Percentiles rank a stretch among this genome's conserved stretches.
Evolutionary conservation across 257 asterid genomes (phyloP).

Genomic region (Rubia yunnanensis): DNA sequence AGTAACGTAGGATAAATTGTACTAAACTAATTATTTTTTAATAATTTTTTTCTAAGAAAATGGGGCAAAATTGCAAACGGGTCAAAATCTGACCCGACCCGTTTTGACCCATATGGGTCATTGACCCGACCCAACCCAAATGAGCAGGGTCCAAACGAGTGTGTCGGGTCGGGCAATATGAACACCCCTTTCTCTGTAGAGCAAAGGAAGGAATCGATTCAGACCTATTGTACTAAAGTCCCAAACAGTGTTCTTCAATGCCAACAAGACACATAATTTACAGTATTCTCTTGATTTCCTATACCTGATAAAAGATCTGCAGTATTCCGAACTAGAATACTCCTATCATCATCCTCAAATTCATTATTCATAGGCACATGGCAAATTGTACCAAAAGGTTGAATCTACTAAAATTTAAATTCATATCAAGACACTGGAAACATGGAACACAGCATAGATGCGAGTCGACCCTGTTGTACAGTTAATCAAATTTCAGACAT

Average conservation of each 20-base stretch:
- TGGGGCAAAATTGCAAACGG: too few species aligned
- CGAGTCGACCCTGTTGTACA: not conserved
- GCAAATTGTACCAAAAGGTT: not conserved
- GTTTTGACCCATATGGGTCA: too few species aligned
- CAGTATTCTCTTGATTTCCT: not conserved
- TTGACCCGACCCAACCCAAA: too few species aligned
- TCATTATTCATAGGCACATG: not conserved
- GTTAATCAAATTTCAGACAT: not conserved
- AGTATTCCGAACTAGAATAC: not conserved
- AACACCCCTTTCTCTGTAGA: too few species aligned
- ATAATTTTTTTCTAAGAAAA: too few species aligned
- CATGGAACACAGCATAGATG: not conserved
- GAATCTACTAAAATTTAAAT: not conserved
- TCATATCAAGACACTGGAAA: not conserved
- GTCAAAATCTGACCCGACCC: too few species aligned
- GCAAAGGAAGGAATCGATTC: not conserved
- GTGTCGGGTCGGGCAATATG: too few species aligned
- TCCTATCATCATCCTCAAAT: not conserved
- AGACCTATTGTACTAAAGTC: not conserved
- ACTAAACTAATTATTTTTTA: too few species aligned
- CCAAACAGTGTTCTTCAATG: not conserved
- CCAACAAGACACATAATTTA: not conserved
- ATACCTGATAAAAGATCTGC: not conserved
- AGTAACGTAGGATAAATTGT: too few species aligned
- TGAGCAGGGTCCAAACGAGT: too few species aligned